phyloP scores from a whole-genome alignment of 345 rosid genomes.

The Arabidopsis thaliana region TAIR10.1 NC_003070.9:5192501-5193000 shows the following conservation, averaged over 20 bases:
- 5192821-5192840: background rate
- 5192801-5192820: no score
- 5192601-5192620: background rate
- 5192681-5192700: background rate
- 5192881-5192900: background rate
- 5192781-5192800: no score
- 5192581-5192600: background rate
- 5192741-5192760: background rate
- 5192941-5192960: background rate
- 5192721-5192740: background rate
- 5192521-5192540: conserved; percentile 12
- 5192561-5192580: conserved; percentile 19
- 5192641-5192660: background rate
- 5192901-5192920: background rate
- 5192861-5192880: background rate
- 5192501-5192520: conserved; percentile 14
- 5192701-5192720: background rate
- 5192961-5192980: background rate
- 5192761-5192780: background rate
- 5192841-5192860: background rate
- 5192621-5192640: conserved; percentile 16
- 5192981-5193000: background rate
- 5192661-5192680: background rate
- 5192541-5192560: conserved; percentile 26
- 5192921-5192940: background rate